A percentile compares a stretch with the other conserved stretches of the same genome.
phyloP scores from a whole-genome alignment of 1,284 basidiomycete genomes.

The Xerocomus amazonicus region DNA sequence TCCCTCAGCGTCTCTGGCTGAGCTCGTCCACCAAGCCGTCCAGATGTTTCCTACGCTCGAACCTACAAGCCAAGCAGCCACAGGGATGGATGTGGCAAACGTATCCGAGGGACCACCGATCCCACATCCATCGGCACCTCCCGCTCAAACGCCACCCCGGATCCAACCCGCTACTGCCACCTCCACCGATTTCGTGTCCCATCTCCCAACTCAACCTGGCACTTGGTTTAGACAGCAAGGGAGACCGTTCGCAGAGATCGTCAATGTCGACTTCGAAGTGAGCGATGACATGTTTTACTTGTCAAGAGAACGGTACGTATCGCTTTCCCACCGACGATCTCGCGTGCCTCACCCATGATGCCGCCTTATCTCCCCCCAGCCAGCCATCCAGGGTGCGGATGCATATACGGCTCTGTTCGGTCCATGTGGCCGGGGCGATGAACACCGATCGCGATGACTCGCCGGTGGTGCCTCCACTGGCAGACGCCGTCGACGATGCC shows the following conservation, averaged over 20 bases:
- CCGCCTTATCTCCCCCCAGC: background rate
- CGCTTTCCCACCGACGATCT: background rate
- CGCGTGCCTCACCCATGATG: background rate
- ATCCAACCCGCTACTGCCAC: background rate
- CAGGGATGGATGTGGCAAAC: constrained; percentile 1
- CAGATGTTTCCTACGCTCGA: constrained; percentile 6
- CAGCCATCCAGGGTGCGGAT: constrained; percentile 16
- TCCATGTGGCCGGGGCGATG: constrained; percentile 7
- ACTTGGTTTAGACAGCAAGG: constrained; percentile 28
- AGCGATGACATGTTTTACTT: constrained; percentile 21
- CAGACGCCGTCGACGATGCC: constrained; percentile 5
- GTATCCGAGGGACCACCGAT: background rate
- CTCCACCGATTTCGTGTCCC: constrained; percentile 10
- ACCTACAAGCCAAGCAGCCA: background rate
- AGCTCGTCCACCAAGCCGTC: constrained; percentile 4
- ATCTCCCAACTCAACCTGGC: constrained; percentile 19
- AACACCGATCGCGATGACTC: background rate
- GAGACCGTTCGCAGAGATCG: constrained; percentile 17
- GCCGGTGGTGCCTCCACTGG: background rate
- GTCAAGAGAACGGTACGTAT: constrained; percentile 18
- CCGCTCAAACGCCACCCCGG: background rate
- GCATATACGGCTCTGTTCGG: constrained; percentile 23
- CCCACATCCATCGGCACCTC: background rate
- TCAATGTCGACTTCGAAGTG: constrained; percentile 23
- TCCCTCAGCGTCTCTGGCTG: background rate